phyloP scores from a whole-genome alignment of 2,329 filamentous ascomycete genomes.

The Ophiostoma ips region DNA sequence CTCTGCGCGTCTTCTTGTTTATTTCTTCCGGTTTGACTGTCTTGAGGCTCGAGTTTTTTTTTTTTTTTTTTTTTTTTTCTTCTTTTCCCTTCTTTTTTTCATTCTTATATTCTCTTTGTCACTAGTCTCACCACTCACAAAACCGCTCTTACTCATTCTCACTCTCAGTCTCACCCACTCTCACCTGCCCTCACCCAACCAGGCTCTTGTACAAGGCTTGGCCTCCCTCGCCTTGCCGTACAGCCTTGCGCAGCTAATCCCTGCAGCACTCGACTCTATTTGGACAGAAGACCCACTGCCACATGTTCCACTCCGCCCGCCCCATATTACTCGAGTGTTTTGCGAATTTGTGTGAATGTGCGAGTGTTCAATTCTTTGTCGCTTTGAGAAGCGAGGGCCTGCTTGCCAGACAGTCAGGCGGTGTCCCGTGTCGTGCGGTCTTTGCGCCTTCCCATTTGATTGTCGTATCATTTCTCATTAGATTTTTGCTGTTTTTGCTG shows the following conservation, averaged over 20 bases:
- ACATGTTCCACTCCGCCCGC: constrained; percentile 5
- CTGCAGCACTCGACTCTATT: not conserved
- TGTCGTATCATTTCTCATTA: too few relatives aligned
- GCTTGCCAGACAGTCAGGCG: not conserved
- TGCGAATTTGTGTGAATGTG: too few relatives aligned
- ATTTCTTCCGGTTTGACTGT: too few relatives aligned
- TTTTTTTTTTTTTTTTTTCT: too few relatives aligned
- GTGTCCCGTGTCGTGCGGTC: not conserved
- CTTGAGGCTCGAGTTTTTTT: too few relatives aligned
- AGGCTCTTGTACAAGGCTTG: not conserved
- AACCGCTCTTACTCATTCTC: too few relatives aligned
- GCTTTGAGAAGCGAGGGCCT: not conserved
- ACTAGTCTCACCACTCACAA: too few relatives aligned
- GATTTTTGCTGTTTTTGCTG: too few relatives aligned
- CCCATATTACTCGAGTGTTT: not conserved
- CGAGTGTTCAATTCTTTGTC: too few relatives aligned
- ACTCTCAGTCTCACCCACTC: not conserved
- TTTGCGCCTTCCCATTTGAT: not conserved
- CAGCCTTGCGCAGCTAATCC: constrained; percentile 4
- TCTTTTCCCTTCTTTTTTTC: too few relatives aligned
- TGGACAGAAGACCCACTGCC: constrained; percentile 2
- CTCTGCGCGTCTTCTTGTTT: too few relatives aligned
- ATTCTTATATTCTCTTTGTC: too few relatives aligned
- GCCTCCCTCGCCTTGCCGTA: not conserved
- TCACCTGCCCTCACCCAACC: not conserved